Evolutionary conservation across 78 protist species (phyloP).

Genomic region (Cavenderia fasciculata): DNA sequence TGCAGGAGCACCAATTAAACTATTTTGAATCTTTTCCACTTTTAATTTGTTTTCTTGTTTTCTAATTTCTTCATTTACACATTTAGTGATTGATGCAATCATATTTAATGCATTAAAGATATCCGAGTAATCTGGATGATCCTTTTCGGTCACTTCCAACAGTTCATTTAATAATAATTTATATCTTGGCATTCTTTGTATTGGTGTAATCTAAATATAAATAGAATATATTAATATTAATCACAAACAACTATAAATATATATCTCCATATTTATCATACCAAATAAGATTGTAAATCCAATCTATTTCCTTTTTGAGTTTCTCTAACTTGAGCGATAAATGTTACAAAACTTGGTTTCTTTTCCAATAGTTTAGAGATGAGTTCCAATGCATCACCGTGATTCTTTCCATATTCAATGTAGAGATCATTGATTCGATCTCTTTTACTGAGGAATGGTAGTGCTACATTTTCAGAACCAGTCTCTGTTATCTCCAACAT

Average conservation of each 20-base stretch:
- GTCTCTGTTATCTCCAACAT: neutral
- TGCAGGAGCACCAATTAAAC: slow-evolving; percentile 40
- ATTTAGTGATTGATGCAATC: slow-evolving; percentile 8
- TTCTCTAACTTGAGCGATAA: slow-evolving; percentile 39
- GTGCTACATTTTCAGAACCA: slow-evolving; percentile 7
- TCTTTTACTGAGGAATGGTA: neutral
- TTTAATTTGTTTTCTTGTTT: slow-evolving; percentile 52
- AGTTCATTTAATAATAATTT: slow-evolving; percentile 44
- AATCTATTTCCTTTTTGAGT: neutral
- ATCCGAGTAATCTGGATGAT: slow-evolving; percentile 20
- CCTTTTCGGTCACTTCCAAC: slow-evolving; percentile 28
- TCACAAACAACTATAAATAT: neutral
- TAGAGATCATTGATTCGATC: neutral
- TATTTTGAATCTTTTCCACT: slow-evolving; percentile 50
- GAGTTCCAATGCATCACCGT: slow-evolving; percentile 6
- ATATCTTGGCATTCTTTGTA: slow-evolving; percentile 75
- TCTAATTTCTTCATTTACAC: slow-evolving; percentile 57
- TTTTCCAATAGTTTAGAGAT: slow-evolving; percentile 35
- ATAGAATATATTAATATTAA: neutral
- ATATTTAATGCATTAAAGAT: slow-evolving; percentile 2
- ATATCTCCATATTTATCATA: neutral
- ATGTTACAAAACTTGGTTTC: slow-evolving; percentile 27
- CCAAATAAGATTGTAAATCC: slow-evolving; percentile 31
- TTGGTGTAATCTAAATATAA: slow-evolving; percentile 66
- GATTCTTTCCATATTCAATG: slow-evolving; percentile 18